phyloP scores from a whole-genome alignment of 139 green algal species.

The Chlamydomonas sp. region DNA sequence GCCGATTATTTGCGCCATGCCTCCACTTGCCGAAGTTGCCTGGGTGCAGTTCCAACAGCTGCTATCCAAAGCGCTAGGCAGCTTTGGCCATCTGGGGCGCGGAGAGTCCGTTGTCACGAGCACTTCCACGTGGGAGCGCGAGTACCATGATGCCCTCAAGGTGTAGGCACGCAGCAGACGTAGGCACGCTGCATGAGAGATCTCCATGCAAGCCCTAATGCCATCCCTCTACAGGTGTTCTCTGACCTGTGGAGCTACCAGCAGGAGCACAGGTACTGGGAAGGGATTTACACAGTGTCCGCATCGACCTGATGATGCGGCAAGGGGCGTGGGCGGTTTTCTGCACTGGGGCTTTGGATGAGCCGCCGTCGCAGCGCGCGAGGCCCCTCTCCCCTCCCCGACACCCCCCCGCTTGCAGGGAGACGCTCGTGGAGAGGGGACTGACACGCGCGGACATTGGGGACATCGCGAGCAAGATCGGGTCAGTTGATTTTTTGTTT shows the following conservation, averaged over 20 bases:
- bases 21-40: too few species aligned
- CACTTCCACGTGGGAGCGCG: background rate
- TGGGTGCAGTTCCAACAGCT: slow-evolving; percentile 11
- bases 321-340: background rate
- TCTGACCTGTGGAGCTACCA: slow-evolving; percentile 49
- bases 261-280: slow-evolving; percentile 42
- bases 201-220: background rate
- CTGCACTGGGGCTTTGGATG: background rate
- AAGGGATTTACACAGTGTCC: background rate
- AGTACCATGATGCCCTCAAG: slow-evolving; percentile 6
- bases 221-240: slow-evolving; percentile 9
- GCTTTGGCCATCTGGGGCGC: background rate
- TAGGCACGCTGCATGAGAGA: background rate
- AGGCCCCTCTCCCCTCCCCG: background rate
- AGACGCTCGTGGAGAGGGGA: slow-evolving; percentile 32
- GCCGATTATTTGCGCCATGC: too few species aligned
- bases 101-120: background rate
- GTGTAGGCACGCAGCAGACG: background rate
- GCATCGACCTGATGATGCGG: background rate
- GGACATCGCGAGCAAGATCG: slow-evolving; percentile 62
- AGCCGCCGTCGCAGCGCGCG: background rate
- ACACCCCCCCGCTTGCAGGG: slow-evolving; percentile 15
- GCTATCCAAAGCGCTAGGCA: background rate
- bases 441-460: slow-evolving; percentile 58
- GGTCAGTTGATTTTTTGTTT: too few species aligned